Conservation (phyloP, 352 stramenopile genomes). For the Phytophthora capsici region DNA sequence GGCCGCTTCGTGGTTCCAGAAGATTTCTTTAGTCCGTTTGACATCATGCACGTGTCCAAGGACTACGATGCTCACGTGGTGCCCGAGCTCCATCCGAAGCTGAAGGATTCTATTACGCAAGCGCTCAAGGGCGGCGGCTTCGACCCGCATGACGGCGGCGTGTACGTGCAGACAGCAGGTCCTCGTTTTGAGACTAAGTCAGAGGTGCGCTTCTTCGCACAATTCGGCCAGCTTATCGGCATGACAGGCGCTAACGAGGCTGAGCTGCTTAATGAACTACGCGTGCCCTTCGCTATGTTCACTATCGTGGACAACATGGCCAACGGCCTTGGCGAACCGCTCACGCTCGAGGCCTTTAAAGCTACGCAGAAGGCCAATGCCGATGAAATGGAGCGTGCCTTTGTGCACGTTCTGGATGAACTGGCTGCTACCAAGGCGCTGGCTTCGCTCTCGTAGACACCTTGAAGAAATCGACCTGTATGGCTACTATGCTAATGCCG, state of each 20-base stretch:
- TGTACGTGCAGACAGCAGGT: constrained; percentile 87
- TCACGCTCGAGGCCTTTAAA: constrained; percentile 87
- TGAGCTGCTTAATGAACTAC: constrained; percentile 84
- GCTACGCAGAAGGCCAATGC: constrained; percentile 78
- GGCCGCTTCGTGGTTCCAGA: constrained; percentile 76
- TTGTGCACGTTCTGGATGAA: constrained; percentile 65
- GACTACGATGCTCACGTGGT: constrained; percentile 89
- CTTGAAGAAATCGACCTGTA: neutral
- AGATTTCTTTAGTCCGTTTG: constrained; percentile 90
- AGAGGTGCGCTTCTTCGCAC: constrained; percentile 89
- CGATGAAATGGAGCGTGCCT: constrained; percentile 67
- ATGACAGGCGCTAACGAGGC: constrained; percentile 92
- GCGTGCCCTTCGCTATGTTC: constrained; percentile 87
- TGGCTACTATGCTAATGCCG: too few species aligned
- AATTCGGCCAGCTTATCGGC: constrained; percentile 87
- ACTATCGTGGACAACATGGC: constrained; percentile 90
- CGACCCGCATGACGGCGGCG: constrained; percentile 70
- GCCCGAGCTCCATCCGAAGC: constrained; percentile 55
- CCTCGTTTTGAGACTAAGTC: constrained; percentile 92
- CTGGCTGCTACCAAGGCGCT: constrained; percentile 45
- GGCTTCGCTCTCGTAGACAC: constrained; percentile 26
- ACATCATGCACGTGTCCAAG: constrained; percentile 84
- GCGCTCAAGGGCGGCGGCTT: constrained; percentile 54
- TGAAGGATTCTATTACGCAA: constrained; percentile 58
- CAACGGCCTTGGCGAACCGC: constrained; percentile 82